These are phyloP conservation scores for Naematelia aurantialba DNA, from an alignment of 768 basidiomycete species.

Conservation along the genomic window DNA sequence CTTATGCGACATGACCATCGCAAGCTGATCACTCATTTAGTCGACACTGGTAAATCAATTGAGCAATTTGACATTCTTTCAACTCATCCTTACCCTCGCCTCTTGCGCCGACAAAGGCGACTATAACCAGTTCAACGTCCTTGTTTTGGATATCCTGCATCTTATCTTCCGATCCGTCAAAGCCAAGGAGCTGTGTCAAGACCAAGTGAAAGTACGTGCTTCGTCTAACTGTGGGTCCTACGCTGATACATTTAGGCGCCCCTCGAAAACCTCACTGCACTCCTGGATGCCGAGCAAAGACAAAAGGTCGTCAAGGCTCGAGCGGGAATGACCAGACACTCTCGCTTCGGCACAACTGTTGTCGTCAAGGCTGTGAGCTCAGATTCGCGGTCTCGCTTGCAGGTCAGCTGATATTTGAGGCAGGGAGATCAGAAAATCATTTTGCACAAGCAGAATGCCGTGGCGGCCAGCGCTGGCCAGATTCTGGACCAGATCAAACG, in stretches of 20 bases:
- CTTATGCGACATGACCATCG: neutral
- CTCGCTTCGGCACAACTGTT: conserved; percentile 94
- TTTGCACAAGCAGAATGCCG: conserved; percentile 78
- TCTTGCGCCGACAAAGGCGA: conserved; percentile 75
- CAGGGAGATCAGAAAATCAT: conserved; percentile 56
- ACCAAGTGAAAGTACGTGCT: conserved; percentile 47
- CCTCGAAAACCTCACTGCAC: conserved; percentile 60
- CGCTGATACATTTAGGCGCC: conserved; percentile 56
- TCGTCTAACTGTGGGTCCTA: neutral
- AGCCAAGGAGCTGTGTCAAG: conserved; percentile 56
- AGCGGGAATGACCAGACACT: conserved; percentile 72
- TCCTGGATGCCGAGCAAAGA: conserved; percentile 73
- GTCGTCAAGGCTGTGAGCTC: conserved; percentile 60
- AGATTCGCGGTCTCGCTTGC: neutral
- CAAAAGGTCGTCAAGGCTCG: conserved; percentile 60
- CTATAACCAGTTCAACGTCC: conserved; percentile 79
- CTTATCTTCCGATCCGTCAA: conserved; percentile 77
- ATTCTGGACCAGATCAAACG: conserved; percentile 44
- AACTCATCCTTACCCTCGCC: conserved; percentile 79
- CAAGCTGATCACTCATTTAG: conserved; percentile 31
- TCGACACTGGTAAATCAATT: conserved; percentile 68
- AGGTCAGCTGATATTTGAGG: neutral
- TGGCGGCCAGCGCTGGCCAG: conserved; percentile 54
- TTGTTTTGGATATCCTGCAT: conserved; percentile 89
- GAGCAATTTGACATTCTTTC: conserved; percentile 66